phyloP scores from a whole-genome alignment of 805 yeast genomes.

The Lachancea fermentati region DNA sequence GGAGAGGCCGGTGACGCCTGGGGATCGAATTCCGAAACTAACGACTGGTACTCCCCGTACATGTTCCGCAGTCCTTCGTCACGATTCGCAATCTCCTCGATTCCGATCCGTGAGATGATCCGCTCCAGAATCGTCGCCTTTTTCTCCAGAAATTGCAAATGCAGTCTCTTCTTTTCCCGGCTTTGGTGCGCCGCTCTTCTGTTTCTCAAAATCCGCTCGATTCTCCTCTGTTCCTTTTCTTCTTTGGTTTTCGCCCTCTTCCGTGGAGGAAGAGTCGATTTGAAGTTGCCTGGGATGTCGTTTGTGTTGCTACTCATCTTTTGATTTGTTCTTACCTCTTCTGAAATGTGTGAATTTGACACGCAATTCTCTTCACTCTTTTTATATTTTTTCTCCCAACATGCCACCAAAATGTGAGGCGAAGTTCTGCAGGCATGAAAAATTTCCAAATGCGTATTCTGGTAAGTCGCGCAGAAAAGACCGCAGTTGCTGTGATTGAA shows the following conservation, averaged over 20 bases:
- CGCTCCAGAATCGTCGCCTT: constrained; percentile 32
- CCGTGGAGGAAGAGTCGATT: constrained; percentile 75
- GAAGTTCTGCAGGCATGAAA: background rate
- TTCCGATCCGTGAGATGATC: constrained; percentile 19
- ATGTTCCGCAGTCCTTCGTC: constrained; percentile 9
- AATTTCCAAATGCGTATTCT: background rate
- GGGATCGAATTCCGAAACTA: constrained; percentile 2
- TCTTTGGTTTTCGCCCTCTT: constrained; percentile 95
- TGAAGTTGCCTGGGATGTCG: constrained; percentile 36
- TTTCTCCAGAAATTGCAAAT: constrained; percentile 76
- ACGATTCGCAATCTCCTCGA: constrained; percentile 15
- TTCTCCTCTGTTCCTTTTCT: constrained; percentile 93
- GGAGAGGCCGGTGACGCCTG: background rate
- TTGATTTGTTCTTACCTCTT: background rate
- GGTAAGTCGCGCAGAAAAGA: background rate
- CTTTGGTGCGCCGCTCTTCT: constrained; percentile 97
- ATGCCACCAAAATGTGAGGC: background rate
- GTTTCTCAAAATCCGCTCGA: constrained; percentile 87
- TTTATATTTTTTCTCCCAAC: background rate
- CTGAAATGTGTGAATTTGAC: background rate
- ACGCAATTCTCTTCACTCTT: background rate
- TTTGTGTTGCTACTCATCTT: constrained; percentile 9
- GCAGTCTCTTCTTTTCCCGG: constrained; percentile 91
- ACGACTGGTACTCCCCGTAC: constrained; percentile 7
- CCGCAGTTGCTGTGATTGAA: background rate